Conservation (phyloP, 106 monocot genomes). For the Ottelia alismoides region DNA sequence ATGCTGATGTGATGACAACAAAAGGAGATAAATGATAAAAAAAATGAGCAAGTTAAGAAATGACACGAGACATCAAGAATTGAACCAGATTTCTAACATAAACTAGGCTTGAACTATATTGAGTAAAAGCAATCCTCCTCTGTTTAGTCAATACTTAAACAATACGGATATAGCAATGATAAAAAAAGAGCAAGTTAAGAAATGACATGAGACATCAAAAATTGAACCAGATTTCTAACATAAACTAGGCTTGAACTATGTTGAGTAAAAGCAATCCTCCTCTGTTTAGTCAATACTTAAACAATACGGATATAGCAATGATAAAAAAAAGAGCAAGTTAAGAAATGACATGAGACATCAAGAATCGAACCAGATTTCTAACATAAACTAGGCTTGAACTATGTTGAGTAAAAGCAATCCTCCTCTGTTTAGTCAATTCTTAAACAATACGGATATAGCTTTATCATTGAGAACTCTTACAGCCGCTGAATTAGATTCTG, state of each 20-base stretch:
- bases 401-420: background rate
- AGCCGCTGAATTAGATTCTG: no score
- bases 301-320: background rate
- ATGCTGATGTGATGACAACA: conserved; percentile 57
- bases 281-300: background rate
- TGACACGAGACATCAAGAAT: no score
- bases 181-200: background rate
- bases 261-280: background rate
- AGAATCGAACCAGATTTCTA: no score
- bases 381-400: no score
- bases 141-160: background rate
- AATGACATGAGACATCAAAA: no score
- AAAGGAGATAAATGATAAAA: conserved; percentile 2
- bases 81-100: no score
- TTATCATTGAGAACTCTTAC: no score
- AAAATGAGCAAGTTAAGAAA: conserved; percentile 1
- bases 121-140: background rate
- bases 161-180: background rate
- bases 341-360: no score
- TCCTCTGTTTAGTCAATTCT: background rate
- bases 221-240: no score
- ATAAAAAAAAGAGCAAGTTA: conserved; percentile 1
- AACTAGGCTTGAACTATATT: no score
- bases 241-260: no score
- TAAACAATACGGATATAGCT: no score